phyloP scores from a whole-genome alignment of 768 basidiomycete genomes.

The Panaeolus papilionaceus region DNA sequence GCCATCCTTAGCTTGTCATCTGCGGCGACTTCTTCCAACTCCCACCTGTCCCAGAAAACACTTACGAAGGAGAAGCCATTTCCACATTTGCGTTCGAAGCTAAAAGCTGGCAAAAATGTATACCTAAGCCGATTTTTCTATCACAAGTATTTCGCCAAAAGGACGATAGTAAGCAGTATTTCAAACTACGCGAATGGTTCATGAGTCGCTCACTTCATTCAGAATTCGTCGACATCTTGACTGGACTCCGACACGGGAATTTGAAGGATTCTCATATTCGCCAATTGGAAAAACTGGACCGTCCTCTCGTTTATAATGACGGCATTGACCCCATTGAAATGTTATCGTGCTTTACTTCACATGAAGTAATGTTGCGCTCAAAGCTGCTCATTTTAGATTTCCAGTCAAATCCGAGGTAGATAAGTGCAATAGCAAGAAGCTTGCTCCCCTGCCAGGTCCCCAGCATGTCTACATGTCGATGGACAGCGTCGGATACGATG shows the following conservation, averaged over 20 bases:
- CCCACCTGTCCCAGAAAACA: constrained; percentile 67
- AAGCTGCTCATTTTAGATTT: constrained; percentile 53
- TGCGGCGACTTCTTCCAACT: constrained; percentile 86
- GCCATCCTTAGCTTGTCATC: constrained; percentile 59
- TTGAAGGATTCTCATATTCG: constrained; percentile 59
- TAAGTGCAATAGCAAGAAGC: constrained; percentile 65
- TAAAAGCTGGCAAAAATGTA: constrained; percentile 60
- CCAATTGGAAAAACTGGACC: constrained; percentile 58
- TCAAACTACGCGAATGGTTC: background rate
- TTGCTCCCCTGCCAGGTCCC: constrained; percentile 52
- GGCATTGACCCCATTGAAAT: constrained; percentile 84
- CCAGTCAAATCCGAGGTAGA: constrained; percentile 83
- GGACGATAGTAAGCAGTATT: constrained; percentile 49
- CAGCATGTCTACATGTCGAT: constrained; percentile 43
- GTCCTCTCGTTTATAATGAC: constrained; percentile 67
- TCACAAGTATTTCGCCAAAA: constrained; percentile 78
- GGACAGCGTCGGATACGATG: constrained; percentile 53
- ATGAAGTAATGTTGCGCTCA: background rate
- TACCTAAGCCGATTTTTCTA: constrained; percentile 51
- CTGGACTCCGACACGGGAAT: constrained; percentile 83
- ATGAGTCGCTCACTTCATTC: background rate
- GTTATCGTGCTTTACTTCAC: constrained; percentile 43
- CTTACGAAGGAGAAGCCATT: constrained; percentile 43
- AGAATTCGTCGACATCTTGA: constrained; percentile 87
- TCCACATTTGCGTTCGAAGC: constrained; percentile 74